These are phyloP conservation scores for Komagataella ulmi DNA, from an alignment of 805 yeast species.

Conservation along the genomic window DNA sequence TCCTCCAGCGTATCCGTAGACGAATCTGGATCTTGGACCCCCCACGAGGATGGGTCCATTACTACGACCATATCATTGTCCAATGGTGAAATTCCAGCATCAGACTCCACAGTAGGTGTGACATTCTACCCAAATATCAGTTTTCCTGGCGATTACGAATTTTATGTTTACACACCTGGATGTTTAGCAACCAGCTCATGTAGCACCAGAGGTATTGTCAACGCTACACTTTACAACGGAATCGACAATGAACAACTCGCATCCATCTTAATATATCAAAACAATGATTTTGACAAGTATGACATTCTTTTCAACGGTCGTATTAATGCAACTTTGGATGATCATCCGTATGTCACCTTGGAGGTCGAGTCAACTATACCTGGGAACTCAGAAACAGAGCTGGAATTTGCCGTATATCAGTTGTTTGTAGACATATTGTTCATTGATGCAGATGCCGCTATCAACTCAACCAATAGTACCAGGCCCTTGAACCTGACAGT, in stretches of 20 bases:
- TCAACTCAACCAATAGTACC: constrained; percentile 15
- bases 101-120: constrained; percentile 19
- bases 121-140: constrained; percentile 57
- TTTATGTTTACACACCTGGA: constrained; percentile 78
- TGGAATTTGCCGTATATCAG: constrained; percentile 62
- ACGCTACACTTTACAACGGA: constrained; percentile 50
- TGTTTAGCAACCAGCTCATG: constrained; percentile 64
- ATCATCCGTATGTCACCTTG: constrained; percentile 29
- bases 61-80: constrained; percentile 6
- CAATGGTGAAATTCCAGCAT: constrained; percentile 13
- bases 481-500: constrained; percentile 12
- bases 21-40: constrained; percentile 10
- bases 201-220: constrained; percentile 56
- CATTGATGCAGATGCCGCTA: constrained; percentile 24
- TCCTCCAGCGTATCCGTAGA: constrained; percentile 5
- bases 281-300: constrained; percentile 67
- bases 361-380: neutral
- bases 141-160: constrained; percentile 60
- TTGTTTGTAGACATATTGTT: constrained; percentile 34
- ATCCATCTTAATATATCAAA: constrained; percentile 51
- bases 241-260: constrained; percentile 26
- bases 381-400: constrained; percentile 12
- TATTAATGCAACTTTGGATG: constrained; percentile 28
- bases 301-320: constrained; percentile 68
- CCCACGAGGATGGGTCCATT: constrained; percentile 2